A percentile compares a stretch with the other conserved stretches of the same genome.
phyloP scores from a whole-genome alignment of 2,329 filamentous ascomycete genomes.

The Neobulgaria alba region DNA sequence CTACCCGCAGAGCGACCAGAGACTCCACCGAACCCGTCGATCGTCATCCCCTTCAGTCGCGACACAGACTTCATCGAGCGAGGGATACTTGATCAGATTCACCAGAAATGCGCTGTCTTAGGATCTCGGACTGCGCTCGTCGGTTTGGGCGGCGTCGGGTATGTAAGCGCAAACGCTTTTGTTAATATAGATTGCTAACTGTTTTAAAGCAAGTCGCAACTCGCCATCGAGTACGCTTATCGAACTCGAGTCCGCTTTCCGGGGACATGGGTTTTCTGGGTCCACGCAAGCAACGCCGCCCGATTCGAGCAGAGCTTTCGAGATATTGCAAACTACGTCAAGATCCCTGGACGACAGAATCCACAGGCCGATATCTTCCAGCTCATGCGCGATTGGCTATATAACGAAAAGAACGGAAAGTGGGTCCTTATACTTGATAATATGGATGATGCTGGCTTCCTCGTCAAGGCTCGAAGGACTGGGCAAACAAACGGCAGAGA shows the following conservation, averaged over 20 bases:
- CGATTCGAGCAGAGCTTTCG: constrained; percentile 30
- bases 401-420: constrained; percentile 14
- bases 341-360: constrained; percentile 27
- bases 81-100: constrained; percentile 17
- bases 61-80: background rate
- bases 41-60: background rate
- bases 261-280: constrained; percentile 31
- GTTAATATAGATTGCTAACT: background rate
- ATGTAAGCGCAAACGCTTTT: constrained; percentile 1
- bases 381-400: constrained; percentile 27
- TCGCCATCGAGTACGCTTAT: constrained; percentile 33
- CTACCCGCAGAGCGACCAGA: no score
- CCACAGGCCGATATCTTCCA: constrained; percentile 28
- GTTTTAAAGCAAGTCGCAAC: constrained; percentile 28
- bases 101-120: constrained; percentile 19
- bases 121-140: constrained; percentile 8
- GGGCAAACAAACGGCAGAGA: constrained; percentile 8
- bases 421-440: constrained; percentile 34
- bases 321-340: constrained; percentile 29
- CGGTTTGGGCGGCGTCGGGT: constrained; percentile 1
- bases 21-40: background rate
- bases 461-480: constrained; percentile 11
- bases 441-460: constrained; percentile 28
- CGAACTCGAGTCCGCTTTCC: constrained; percentile 20
- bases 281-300: constrained; percentile 29